These are phyloP conservation scores for Teunomyces stri DNA, from an alignment of 805 yeast genomes.

Conservation along the genomic window DNA sequence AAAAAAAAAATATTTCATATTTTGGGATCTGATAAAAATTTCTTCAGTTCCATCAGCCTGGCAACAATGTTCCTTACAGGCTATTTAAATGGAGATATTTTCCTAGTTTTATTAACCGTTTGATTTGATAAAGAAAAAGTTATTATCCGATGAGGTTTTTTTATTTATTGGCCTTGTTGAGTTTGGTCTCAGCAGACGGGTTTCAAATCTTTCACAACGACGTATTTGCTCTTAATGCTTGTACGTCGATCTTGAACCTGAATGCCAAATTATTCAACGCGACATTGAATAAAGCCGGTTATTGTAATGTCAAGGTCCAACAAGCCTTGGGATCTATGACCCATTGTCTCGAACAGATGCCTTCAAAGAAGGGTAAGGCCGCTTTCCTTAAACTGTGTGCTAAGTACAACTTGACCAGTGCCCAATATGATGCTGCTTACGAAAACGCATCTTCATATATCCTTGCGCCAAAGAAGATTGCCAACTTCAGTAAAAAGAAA, in stretches of 20 bases:
- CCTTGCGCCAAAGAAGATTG: conserved; percentile 27
- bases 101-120: neutral
- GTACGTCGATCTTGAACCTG: conserved; percentile 22
- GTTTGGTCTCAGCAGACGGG: neutral
- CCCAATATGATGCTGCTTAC: conserved; percentile 33
- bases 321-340: conserved; percentile 41
- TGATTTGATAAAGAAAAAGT: neutral
- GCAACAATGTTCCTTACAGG: neutral
- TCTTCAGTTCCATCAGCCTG: neutral
- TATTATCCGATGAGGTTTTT: conserved; percentile 14
- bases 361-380: conserved; percentile 13
- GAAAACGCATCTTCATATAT: conserved; percentile 42
- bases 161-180: neutral
- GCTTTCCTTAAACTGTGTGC: conserved; percentile 17
- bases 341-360: conserved; percentile 27
- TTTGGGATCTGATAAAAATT: conserved; percentile 9
- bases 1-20: neutral
- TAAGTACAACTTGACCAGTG: conserved; percentile 24
- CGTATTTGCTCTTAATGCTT: conserved; percentile 25
- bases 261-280: conserved; percentile 23
- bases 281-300: conserved; percentile 24
- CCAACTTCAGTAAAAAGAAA: neutral
- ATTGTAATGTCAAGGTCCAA: conserved; percentile 33
- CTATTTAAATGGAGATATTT: neutral
- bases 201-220: conserved; percentile 14